A percentile compares a stretch with the other conserved stretches of the same genome.
Conservation (phyloP, 352 stramenopile genomes). For the Peronospora destructor region DNA sequence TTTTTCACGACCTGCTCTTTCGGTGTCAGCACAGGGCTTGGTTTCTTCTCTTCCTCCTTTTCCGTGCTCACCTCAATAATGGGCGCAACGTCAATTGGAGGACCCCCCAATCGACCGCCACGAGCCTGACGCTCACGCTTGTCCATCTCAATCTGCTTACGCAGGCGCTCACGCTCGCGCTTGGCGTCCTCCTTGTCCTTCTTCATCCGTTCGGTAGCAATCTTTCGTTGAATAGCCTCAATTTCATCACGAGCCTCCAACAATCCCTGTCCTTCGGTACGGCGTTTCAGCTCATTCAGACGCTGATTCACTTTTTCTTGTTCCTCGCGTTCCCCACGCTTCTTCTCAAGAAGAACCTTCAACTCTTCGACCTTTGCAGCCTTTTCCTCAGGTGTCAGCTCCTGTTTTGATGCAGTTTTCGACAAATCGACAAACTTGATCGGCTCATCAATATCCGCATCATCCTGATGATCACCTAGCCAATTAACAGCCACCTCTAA, state of each 20-base stretch:
- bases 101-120: constrained; percentile 69
- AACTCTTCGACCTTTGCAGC: constrained; percentile 78
- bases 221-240: constrained; percentile 68
- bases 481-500: constrained; percentile 82
- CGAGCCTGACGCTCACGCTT: constrained; percentile 85
- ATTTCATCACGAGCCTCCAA: constrained; percentile 75
- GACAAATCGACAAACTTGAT: constrained; percentile 82
- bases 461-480: constrained; percentile 85
- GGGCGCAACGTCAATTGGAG: constrained; percentile 49
- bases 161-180: constrained; percentile 83
- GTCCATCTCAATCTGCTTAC: constrained; percentile 86
- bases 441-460: constrained; percentile 83
- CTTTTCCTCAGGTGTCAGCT: constrained; percentile 85
- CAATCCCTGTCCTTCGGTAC: constrained; percentile 70
- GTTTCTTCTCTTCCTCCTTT: constrained; percentile 28
- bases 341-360: constrained; percentile 70
- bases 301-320: constrained; percentile 71
- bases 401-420: constrained; percentile 28
- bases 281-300: constrained; percentile 65
- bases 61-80: constrained; percentile 25
- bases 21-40: constrained; percentile 40
- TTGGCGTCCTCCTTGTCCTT: constrained; percentile 87
- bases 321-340: constrained; percentile 70
- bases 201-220: constrained; percentile 77
- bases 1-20: constrained; percentile 70